Percentiles rank a stretch among this genome's conserved stretches.
These are phyloP conservation scores for Saturnispora quitensis DNA, from an alignment of 805 yeast species.

Conservation along the genomic window DNA sequence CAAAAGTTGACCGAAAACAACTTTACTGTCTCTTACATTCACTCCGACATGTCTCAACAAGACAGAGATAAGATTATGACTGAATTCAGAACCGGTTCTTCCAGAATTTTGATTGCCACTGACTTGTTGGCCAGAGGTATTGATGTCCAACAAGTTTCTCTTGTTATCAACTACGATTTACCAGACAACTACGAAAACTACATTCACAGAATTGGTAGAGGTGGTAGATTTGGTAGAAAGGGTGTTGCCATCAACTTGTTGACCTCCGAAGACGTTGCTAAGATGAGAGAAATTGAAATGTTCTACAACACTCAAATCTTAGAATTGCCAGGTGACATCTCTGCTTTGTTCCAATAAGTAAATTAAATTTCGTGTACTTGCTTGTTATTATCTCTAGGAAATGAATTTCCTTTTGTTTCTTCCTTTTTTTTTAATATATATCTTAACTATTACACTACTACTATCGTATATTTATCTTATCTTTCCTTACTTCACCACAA, in stretches of 20 bases:
- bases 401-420: not conserved
- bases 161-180: constrained; percentile 89
- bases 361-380: not conserved
- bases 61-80: constrained; percentile 94
- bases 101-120: constrained; percentile 86
- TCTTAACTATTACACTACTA: not conserved
- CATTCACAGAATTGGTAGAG: constrained; percentile 96
- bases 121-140: constrained; percentile 97
- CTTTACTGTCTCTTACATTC: constrained; percentile 91
- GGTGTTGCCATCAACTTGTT: constrained; percentile 96
- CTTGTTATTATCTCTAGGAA: not conserved
- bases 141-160: constrained; percentile 94
- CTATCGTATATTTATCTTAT: not conserved
- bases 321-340: constrained; percentile 71
- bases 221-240: constrained; percentile 97
- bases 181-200: constrained; percentile 89
- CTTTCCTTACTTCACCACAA: not conserved
- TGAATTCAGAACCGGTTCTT: constrained; percentile 90
- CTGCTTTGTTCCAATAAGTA: constrained; percentile 7
- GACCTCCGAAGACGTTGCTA: constrained; percentile 66
- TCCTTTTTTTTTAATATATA: not conserved
- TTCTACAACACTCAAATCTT: constrained; percentile 84
- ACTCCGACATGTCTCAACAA: constrained; percentile 90
- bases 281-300: constrained; percentile 78
- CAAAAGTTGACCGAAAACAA: constrained; percentile 64